phyloP scores from a whole-genome alignment of 805 yeast species.

The Geotrichum ghanense region DNA sequence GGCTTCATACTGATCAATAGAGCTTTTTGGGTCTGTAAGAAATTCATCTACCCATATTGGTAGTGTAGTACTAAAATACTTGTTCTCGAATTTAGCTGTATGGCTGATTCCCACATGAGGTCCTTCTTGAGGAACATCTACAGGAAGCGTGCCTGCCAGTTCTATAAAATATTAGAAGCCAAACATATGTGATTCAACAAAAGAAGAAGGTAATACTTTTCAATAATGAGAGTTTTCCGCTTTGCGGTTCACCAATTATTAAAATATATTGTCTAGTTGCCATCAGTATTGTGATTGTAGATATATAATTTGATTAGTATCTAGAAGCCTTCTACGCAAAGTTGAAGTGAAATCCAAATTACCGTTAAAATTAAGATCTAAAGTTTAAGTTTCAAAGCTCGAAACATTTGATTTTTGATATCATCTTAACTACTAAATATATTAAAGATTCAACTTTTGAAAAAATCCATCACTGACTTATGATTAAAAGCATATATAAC shows the following conservation, averaged over 20 bases:
- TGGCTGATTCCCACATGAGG: conserved; percentile 22
- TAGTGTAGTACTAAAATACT: conserved; percentile 26
- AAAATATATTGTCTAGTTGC: conserved; percentile 14
- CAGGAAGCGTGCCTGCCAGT: conserved; percentile 21
- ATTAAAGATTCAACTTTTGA: too few relatives aligned
- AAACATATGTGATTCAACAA: conserved; percentile 9
- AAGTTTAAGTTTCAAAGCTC: too few relatives aligned
- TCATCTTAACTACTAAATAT: too few relatives aligned
- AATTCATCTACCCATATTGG: conserved; percentile 28
- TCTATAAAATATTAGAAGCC: conserved; percentile 8
- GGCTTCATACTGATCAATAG: conserved; percentile 5
- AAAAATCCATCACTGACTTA: too few relatives aligned
- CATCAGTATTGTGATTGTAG: too few relatives aligned
- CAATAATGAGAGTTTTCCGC: conserved; percentile 25
- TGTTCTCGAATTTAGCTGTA: conserved; percentile 17
- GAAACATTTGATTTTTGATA: too few relatives aligned
- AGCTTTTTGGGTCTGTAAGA: conserved; percentile 18
- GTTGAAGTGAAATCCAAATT: too few relatives aligned
- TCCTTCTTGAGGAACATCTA: conserved; percentile 5
- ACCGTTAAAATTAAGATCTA: too few relatives aligned
- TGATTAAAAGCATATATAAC: too few relatives aligned
- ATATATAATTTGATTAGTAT: too few relatives aligned
- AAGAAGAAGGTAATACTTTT: conserved; percentile 12
- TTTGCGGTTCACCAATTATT: conserved; percentile 23
- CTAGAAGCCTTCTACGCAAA: too few relatives aligned